Base-by-base conservation (phyloP, 192 early-diverging fungal genomes). In the Rhizoclosmatium globosum region DNA sequence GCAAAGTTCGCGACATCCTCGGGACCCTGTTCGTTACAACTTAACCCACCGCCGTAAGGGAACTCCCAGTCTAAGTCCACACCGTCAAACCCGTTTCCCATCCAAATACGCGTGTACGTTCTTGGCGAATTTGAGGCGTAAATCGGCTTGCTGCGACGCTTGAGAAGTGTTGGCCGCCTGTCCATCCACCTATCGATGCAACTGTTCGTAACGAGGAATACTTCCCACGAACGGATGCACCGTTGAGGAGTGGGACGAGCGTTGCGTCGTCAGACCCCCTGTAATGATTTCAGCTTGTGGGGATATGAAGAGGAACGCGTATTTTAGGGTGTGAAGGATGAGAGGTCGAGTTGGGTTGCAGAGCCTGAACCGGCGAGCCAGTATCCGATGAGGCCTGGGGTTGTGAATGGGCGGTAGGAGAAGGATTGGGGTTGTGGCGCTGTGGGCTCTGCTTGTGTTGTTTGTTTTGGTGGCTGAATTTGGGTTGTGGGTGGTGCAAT, bases 61-160 rank as follows among this genome's bases (percentile, higher is more conserved):
- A 69, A 79, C 56, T 79, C 76, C 78, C 76, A 80, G 45, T 80
- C 78, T 31, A 79, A 68, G 58, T 79, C 78, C 46, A 79, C 75
- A 9, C 78, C 78, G 60, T 79, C 78, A 23, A 78, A 79, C 19
- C 61, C 44, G 61, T 79, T 64, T 39, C 68, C n/a, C 61, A 38
- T 79, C 48, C 46, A 77, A 45, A 47, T 68, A 79, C 19, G 6
- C 21, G 4, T 13, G 17, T 13, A 62, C 42, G 23, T 59, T 61
- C 53, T 41, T 31, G 46, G 60, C 61, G 48, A 79, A 79, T 47
- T 56, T 56, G 6, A 13, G 15, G 4, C 43, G 46, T 19, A 17
- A 17, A 38, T 47, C 47, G 6, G 53, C 45, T 61, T 4, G 21
- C 38, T 41, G 60, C 78, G 43, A 79, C 61, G 17, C 11, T 47